Evolutionary conservation across 2,329 filamentous ascomycete species (phyloP), one percentile per base, ranked within the genome.

Genomic region (Xylaria sp.): DNA sequence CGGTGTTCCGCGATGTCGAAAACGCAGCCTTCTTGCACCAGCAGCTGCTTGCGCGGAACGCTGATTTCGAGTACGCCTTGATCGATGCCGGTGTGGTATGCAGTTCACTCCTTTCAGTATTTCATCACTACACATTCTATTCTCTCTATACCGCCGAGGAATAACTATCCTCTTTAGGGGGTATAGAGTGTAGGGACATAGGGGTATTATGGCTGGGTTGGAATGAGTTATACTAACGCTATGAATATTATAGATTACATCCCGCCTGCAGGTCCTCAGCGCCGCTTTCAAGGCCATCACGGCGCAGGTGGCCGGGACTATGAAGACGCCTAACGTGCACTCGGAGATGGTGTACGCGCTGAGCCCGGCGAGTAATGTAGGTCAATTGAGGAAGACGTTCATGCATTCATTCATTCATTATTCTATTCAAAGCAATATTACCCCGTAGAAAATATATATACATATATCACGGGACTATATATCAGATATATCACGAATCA

Each of bases 1-100:
- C 89, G 52, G 83, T 97, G 39, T 98, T 96, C 83, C 87, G 84
- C 25, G 84, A 93, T 78, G 88, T 98, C 66, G 80, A 87, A 70
- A 99, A 99, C 79, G 88, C 94, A 12, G 81, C 87, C 0, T 94
- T 91, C 77, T 85, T 99, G 52, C 91, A 94, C 62, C 85, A 91
- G 74, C 94, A 98, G 82, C 88, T 99, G 5, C 85, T 98, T n/a
- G 87, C 89, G 6, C 92, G 93, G 62, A 97, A 98, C 78, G 78
- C 88, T 12, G 90, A 91, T 9, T 98, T 94, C 76, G 94, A 98
- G 81, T 98, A 98, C 84, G 94, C 94, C 41, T 92, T 99, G 74
- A 88, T 99, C 56, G 95, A 99, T 82, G 94, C 94, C 23, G 89
- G 88, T 55, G 88, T 92, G 79, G 91, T 94, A 85, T 70, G 86